These are phyloP conservation scores for Exophiala dermatitidis DNA, from an alignment of 2,329 filamentous ascomycete genomes.

Conservation along the genomic window DNA sequence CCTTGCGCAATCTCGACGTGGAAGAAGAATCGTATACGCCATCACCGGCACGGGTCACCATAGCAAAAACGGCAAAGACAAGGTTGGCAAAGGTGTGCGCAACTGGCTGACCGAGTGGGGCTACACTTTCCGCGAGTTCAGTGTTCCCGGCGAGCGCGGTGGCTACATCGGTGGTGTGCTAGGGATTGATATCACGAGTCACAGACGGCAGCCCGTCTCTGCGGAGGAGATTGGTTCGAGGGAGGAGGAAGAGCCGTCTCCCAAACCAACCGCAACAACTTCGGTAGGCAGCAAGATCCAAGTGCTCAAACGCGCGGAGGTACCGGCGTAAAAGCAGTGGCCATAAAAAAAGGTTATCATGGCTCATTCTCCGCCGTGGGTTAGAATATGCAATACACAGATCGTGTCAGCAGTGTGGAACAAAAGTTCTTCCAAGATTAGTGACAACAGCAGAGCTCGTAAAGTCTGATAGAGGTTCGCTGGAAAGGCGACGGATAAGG, in stretches of 20 bases:
- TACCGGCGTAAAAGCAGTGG: conserved; percentile 17
- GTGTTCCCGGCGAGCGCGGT: conserved; percentile 87
- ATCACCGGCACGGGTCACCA: conserved; percentile 97
- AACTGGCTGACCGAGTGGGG: conserved; percentile 91
- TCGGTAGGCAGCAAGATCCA: conserved; percentile 38
- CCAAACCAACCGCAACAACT: conserved; percentile 27
- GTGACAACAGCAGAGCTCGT: no score
- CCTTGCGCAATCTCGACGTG: conserved; percentile 67
- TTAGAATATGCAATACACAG: not conserved
- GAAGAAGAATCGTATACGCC: conserved; percentile 71
- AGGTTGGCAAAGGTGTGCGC: conserved; percentile 89
- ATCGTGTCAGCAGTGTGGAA: not conserved
- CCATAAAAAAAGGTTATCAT: not conserved
- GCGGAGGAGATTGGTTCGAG: conserved; percentile 30
- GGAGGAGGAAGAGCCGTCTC: conserved; percentile 26
- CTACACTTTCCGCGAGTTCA: conserved; percentile 93
- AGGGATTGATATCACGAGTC: conserved; percentile 57
- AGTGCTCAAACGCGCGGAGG: conserved; percentile 40
- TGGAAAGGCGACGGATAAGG: no score
- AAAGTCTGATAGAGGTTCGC: no score
- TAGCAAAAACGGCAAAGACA: conserved; percentile 98
- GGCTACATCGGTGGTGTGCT: conserved; percentile 61
- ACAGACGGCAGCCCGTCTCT: conserved; percentile 40
- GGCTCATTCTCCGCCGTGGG: not conserved
- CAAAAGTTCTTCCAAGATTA: no score